These are phyloP conservation scores for Fraxinus quadrangulata DNA, from an alignment of 257 asterid genomes.

Conservation along the genomic window DNA sequence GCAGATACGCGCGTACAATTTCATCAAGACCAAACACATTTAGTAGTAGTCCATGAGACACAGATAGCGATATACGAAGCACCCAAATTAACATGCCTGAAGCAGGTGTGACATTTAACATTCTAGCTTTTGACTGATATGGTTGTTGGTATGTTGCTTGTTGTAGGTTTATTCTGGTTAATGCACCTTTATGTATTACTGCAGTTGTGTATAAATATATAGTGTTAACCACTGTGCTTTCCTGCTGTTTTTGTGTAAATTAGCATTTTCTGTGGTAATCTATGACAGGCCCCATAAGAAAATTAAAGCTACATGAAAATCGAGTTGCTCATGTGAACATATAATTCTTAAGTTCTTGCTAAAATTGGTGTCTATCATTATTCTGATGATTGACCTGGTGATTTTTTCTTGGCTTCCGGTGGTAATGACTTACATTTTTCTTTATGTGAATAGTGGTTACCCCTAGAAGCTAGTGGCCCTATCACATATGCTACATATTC, in stretches of 20 bases:
- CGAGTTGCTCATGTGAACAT: background rate
- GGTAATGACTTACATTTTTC: background rate
- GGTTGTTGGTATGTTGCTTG: background rate
- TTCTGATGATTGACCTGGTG: background rate
- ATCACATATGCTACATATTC: constrained; percentile 70
- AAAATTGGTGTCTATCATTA: background rate
- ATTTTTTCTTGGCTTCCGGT: background rate
- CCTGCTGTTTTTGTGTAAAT: background rate
- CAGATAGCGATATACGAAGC: constrained; percentile 69
- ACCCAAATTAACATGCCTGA: constrained; percentile 54
- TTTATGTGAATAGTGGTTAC: constrained; percentile 50
- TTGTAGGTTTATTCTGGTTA: background rate
- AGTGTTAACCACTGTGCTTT: background rate
- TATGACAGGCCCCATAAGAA: background rate
- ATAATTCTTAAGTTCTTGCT: background rate
- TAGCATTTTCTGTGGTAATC: background rate
- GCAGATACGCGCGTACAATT: constrained; percentile 70
- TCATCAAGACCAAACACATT: constrained; percentile 62
- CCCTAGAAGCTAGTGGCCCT: constrained; percentile 65
- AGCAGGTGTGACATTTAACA: constrained; percentile 42
- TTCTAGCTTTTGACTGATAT: background rate
- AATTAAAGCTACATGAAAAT: too few species aligned
- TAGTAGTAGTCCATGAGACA: constrained; percentile 61
- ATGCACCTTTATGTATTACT: background rate
- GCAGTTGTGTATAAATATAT: background rate